Evolutionary conservation across 257 asterid species (phyloP), one percentile per base, ranked within the genome.

Genomic region (Solanum okadae): DNA sequence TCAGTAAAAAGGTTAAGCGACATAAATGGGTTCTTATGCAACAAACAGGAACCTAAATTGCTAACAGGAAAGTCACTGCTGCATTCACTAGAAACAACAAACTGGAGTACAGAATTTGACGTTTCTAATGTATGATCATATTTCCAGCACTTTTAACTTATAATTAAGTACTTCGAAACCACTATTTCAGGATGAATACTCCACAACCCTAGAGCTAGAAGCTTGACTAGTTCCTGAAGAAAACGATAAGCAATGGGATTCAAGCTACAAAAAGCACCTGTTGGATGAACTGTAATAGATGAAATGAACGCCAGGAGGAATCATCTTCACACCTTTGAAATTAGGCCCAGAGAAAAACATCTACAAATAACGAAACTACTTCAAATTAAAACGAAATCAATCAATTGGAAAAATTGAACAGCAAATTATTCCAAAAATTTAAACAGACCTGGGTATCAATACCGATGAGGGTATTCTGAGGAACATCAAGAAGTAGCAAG

Each of bases 261-360:
- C 49, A 63, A 12, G 49, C 25, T 3, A 89, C 3, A 7, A 31
- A 52, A 87, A 86, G 70, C 89, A 95, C 99, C 97, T 93, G 93
- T 92, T 94, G 33, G 98, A 88, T 25, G 98, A 91, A 92, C 98
- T 93, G 83, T 94, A 96, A 88, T 93, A 96, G 81, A 97, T 79
- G 71, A 94, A 97, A 91, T 97, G 99, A 86, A 94, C 89, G 40
- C 98, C 99, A 27, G 98, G 98, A 75, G 98, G 99, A 91, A 97
- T 94, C 99, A 97, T 96, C 90, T 97, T 96, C 88, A 97, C 91
- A 59, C 99, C 99, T 92, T 90, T 94, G 86, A 97, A 97, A 90
- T 92, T 93, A 87, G 99, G 99, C 27, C 99, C 99, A 1, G 96
- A 88, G 13, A 93, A 94, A 84, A 92, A 95, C 90, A 95, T 90